Base-by-base conservation (phyloP, 2,329 filamentous ascomycete genomes). In the Talaromyces marneffei region DNA sequence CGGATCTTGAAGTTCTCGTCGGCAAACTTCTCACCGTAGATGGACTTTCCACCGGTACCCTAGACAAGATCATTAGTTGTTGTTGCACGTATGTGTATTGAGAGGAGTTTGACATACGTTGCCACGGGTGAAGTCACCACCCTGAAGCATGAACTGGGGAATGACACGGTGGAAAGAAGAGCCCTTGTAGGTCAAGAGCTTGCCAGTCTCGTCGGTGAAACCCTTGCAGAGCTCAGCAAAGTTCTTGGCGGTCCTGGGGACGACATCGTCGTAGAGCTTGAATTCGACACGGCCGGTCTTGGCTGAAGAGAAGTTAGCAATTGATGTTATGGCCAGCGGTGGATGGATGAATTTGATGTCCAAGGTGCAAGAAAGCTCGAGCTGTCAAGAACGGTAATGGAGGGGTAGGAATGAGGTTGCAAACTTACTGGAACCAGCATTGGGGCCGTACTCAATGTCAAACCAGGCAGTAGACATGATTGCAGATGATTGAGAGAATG, bases 121-220 rank as follows among this genome's bases (percentile, higher is more conserved):
- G 75, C 87, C 86, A 75, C 89, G 89, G 79, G 91, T 95, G 83
- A 95, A 95, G 85, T 96, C 91, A 85, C 91, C 91, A 77, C 91
- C 92, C 85, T 96, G 92, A 71, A 96, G 88, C 92, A 96, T 96
- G 85, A 96, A 96, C 62, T 91, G 78, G 70, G 89, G 89, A 79
- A 96, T 96, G 79, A 96, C 88, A 71, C 92, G 91, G 85, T 96
- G 91, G 88, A 96, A 96, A 68, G 84, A 83, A 70, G 90, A 94
- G 74, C 85, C 86, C 77, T 85, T 78, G 84, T 95, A 96, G 58
- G 57, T 61, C 58, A 63, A 33, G 29, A 57, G 37, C 39, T 57
- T 52, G 52, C 57, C 57, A 46, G 44, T 54, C 9, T 16, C 29
- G 23, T 60, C 54, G 70, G 91, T 90, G 78, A 89, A 87, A 74